Evolutionary conservation across 306 rosid species (phyloP), one percentile per base, ranked within the genome.

Genomic region (Cucumis melo): DNA sequence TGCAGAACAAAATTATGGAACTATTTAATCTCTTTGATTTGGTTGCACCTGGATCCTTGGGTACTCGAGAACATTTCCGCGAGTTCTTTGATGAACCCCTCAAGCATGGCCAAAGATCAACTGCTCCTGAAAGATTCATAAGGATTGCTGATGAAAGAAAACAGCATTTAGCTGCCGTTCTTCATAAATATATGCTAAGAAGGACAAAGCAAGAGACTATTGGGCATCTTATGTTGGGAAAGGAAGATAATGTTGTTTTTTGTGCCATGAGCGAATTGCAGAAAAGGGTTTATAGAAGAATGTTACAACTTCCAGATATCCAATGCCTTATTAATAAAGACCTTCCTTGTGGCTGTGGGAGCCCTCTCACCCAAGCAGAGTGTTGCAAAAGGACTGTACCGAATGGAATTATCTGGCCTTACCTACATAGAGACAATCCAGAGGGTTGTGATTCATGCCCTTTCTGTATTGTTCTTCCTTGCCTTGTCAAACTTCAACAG

Each of bases 221-320:
- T 68, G 97, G 98, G 82, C 98, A 93, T 86, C 98, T 93, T 76
- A 90, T 93, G 98, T 86, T 91, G 98, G 98, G 97, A 54, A 93
- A 93, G 89, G 98, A 93, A 86, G 97, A 93, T 86, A 91, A 93
- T 75, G 83, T 91, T 15, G 91, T 93, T 14, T 91, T 91, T 62
- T 93, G 98, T 78, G 87, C 90, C 63, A 93, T 93, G 98, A 93
- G 98, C 51, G 92, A 93, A 78, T 75, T 93, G 84, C 98, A 93
- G 81, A 93, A 86, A 74, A 93, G 96, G 81, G 90, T 78, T 58
- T 91, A 93, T 77, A 82, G 86, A 58, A 88, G 97, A 88, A 93
- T 91, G 91, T 82, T 93, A 79, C 92, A 93, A 82, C 91, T 91
- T 48, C 98, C 98, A 44, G 98, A 91, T 77, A 82, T 91, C 75